phyloP scores from a whole-genome alignment of 1,284 basidiomycete genomes.

The Moesziomyces antarcticus region DNA sequence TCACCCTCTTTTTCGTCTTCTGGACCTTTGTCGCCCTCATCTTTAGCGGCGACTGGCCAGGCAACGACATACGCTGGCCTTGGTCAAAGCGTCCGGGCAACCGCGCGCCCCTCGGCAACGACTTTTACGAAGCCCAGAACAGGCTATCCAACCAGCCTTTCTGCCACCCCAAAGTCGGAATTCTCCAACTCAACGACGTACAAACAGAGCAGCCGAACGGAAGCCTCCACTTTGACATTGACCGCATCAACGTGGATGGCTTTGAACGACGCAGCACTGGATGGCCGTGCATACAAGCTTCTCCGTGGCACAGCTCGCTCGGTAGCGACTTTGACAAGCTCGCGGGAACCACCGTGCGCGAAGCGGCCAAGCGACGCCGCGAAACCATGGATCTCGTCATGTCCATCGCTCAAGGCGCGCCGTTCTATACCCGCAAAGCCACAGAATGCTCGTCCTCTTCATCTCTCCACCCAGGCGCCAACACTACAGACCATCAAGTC shows the following conservation, averaged over 20 bases:
- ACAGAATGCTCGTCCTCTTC: background rate
- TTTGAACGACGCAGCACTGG: too few relatives aligned
- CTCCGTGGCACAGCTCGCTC: too few relatives aligned
- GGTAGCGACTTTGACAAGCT: too few relatives aligned
- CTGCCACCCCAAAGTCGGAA: constrained; percentile 1
- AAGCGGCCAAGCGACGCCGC: too few relatives aligned
- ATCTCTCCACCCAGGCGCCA: too few relatives aligned
- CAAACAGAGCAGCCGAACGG: too few relatives aligned
- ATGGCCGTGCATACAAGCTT: too few relatives aligned
- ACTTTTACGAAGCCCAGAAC: too few relatives aligned
- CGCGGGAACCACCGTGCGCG: too few relatives aligned
- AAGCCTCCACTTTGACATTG: too few relatives aligned
- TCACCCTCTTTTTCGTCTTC: constrained; percentile 5
- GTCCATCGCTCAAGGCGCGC: constrained; percentile 1
- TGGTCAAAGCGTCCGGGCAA: background rate
- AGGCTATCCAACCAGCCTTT: constrained; percentile 2
- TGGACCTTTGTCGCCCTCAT: constrained; percentile 1
- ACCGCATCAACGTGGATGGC: too few relatives aligned
- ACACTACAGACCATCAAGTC: too few relatives aligned
- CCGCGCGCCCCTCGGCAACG: background rate
- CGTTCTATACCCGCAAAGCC: constrained; percentile 3
- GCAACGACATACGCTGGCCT: background rate
- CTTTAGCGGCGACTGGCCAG: background rate
- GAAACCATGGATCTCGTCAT: background rate
- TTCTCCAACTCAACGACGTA: background rate